Conservation (phyloP, 805 yeast species). For the Nakazawaea populi region DNA sequence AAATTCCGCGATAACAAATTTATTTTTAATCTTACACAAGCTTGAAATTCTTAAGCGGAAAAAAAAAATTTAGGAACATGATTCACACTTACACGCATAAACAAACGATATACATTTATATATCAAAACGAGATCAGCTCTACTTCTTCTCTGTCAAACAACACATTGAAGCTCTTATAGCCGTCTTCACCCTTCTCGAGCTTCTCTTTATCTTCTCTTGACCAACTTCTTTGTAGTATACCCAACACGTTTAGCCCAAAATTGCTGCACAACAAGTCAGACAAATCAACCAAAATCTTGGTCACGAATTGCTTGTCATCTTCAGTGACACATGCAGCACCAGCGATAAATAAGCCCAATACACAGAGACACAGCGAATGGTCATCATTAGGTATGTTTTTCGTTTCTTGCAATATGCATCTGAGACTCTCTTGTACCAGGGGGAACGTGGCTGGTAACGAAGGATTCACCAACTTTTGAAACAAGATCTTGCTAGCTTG, state of each 20-base stretch:
- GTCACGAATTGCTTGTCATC: neutral
- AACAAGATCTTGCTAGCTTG: conserved; percentile 8
- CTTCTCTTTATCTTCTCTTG: neutral
- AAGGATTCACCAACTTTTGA: conserved; percentile 9
- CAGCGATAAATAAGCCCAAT: conserved; percentile 7
- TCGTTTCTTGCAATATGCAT: neutral
- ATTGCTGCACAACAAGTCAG: conserved; percentile 7
- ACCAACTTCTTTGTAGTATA: conserved; percentile 9
- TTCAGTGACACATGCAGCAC: conserved; percentile 1
- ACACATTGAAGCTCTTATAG: conserved; percentile 6
- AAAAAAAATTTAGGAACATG: too few species aligned
- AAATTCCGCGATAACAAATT: conserved; percentile 1
- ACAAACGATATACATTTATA: neutral
- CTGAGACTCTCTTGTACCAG: conserved; percentile 7
- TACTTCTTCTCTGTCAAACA: conserved; percentile 6
- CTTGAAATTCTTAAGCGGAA: neutral
- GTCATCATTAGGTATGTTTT: conserved; percentile 4
- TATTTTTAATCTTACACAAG: neutral
- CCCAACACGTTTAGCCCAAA: conserved; percentile 11
- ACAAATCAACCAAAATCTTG: conserved; percentile 4
- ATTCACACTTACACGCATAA: neutral
- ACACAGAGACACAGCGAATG: conserved; percentile 9
- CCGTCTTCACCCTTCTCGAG: neutral
- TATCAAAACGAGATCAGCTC: conserved; percentile 7
- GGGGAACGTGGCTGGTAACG: conserved; percentile 1